Evolutionary conservation across 1,284 basidiomycete genomes (phyloP), one percentile per base, ranked within the genome.

Genomic region (Paramarasmius palmivorus): DNA sequence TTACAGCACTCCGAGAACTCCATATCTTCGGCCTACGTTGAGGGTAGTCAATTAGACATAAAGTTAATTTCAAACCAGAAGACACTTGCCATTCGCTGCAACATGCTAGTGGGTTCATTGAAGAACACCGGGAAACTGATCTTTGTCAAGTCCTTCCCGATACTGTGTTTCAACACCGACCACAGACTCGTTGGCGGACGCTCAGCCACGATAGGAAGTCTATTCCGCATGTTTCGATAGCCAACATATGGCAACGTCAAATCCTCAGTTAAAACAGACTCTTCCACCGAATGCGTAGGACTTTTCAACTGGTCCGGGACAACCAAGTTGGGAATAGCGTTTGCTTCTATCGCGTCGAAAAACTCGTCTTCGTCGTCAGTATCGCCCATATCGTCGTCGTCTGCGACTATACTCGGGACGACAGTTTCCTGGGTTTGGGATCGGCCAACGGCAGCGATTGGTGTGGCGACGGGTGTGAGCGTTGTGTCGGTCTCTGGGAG

Each of bases 61-160:
- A 41, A 3, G 17, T 19, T 23, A 55, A 19, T n/a, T 32, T 12
- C 3, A 2, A 3, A 42, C 50, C 23, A 1, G 12, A 15, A 44
- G 20, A 19, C 7, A 65, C 79, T 59, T 61, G 83, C 86, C 87
- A 90, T 92, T 41, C 89, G 74, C 70, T 92, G 89, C 59, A 98
- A 71, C 96, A 99, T 98, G 61, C 93, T 95, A 41, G 93, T 95
- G 36, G 92, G 93, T 68, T 96, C 93, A 71, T 98, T 99, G 73
- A 98, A 98, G 71, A 88, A 93, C 49, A 98, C 95, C 0, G 95
- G 95, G 73, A 98, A 97, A 65, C 86, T 88, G 59, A 98, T 98
- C 79, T 86, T 96, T 39, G 95, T 98, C 64, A 98, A 74, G 69
- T 98, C 95, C 75, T 98, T 98, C 59, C 96, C 96, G 56, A 99